Conservation (phyloP, 495 filamentous ascomycete species). For the Aspergillus heteromorphus region DNA sequence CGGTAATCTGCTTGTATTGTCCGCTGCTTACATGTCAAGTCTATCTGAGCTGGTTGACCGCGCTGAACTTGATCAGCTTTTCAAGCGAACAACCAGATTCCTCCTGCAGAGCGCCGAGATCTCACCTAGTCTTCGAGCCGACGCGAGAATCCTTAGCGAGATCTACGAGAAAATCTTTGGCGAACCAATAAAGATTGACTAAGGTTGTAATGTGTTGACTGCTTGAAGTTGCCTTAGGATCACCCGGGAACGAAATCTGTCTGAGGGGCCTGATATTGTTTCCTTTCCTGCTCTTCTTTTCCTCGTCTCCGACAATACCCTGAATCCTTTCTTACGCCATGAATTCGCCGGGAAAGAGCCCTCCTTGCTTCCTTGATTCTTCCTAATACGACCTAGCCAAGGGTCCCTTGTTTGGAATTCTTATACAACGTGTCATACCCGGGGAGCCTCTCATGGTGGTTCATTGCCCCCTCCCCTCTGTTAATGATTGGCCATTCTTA, state of each 20-base stretch:
- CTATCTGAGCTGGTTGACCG: constrained; percentile 48
- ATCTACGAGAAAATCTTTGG: constrained; percentile 51
- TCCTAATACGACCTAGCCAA: background rate
- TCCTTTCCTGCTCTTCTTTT: background rate
- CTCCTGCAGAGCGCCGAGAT: constrained; percentile 56
- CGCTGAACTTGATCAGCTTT: constrained; percentile 42
- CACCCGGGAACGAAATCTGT: background rate
- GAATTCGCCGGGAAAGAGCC: background rate
- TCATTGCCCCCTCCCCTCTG: constrained; percentile 1
- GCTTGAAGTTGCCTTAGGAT: background rate
- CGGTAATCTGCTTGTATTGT: constrained; percentile 85
- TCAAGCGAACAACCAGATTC: constrained; percentile 64
- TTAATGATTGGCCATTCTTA: constrained; percentile 5
- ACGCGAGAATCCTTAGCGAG: constrained; percentile 62
- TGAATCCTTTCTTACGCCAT: background rate
- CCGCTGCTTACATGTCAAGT: constrained; percentile 64
- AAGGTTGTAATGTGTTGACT: no score
- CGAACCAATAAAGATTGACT: constrained; percentile 16
- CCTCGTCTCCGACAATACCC: background rate
- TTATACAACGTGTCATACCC: constrained; percentile 14
- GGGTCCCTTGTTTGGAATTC: background rate
- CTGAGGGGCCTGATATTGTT: background rate
- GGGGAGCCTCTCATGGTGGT: constrained; percentile 8
- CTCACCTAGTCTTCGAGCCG: constrained; percentile 60
- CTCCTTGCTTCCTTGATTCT: background rate